Evolutionary conservation across 805 yeast species (phyloP).

Genomic region (Kluyveromyces aestuarii): DNA sequence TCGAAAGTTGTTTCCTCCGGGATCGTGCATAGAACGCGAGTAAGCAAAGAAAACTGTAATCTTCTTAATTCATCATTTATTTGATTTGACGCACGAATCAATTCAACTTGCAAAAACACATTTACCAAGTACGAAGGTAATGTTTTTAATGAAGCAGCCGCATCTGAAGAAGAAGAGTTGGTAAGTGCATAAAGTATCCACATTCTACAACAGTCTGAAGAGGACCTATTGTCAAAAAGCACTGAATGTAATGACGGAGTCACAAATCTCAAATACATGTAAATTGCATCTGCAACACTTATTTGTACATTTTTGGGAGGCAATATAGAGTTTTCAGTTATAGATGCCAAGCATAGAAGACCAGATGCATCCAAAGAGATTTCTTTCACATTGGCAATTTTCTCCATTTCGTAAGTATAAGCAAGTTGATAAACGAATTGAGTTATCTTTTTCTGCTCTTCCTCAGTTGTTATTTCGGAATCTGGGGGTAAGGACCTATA

Average conservation of each 20-base stretch:
- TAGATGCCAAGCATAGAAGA: constrained; percentile 21
- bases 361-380: constrained; percentile 29
- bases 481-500: constrained; percentile 30
- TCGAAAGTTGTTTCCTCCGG: constrained; percentile 49
- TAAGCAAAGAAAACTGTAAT: constrained; percentile 50
- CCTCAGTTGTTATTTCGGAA: constrained; percentile 21
- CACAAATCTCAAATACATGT: constrained; percentile 32
- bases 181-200: constrained; percentile 32
- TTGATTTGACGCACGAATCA: constrained; percentile 30
- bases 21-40: constrained; percentile 49
- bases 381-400: constrained; percentile 20
- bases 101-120: constrained; percentile 35
- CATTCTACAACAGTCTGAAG: constrained; percentile 24
- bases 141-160: constrained; percentile 8
- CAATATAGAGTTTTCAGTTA: background rate
- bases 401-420: constrained; percentile 27
- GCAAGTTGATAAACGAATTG: constrained; percentile 32
- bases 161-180: constrained; percentile 12
- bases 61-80: constrained; percentile 31
- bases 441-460: constrained; percentile 27
- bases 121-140: constrained; percentile 29
- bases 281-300: constrained; percentile 26
- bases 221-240: constrained; percentile 14
- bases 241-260: constrained; percentile 32
- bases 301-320: constrained; percentile 5